Evolutionary conservation across 352 stramenopile species (phyloP).

Genomic region (Pilasporangium apinafurcum): DNA sequence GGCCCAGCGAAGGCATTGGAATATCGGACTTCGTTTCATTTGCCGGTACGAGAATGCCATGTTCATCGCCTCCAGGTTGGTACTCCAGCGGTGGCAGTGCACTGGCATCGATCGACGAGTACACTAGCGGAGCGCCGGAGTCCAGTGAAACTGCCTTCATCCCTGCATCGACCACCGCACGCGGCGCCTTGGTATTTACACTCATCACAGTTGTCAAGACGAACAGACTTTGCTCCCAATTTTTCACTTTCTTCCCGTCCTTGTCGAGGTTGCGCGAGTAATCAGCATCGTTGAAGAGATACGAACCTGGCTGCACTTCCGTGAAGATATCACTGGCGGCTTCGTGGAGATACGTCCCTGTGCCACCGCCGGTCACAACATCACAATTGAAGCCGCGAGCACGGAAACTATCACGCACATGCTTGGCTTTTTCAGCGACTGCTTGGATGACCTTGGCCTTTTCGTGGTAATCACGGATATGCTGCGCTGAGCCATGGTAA

Average conservation of each 20-base stretch:
- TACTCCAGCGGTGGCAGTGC: slow-evolving; percentile 41
- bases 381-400: slow-evolving; percentile 29
- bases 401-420: slow-evolving; percentile 28
- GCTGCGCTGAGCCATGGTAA: slow-evolving; percentile 69
- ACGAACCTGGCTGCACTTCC: slow-evolving; percentile 72
- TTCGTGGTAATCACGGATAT: slow-evolving; percentile 54
- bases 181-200: slow-evolving; percentile 26
- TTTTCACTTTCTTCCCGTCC: slow-evolving; percentile 24
- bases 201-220: slow-evolving; percentile 71
- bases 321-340: slow-evolving; percentile 56
- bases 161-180: slow-evolving; percentile 64
- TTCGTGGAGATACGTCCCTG: slow-evolving; percentile 61
- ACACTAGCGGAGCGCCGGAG: slow-evolving; percentile 48
- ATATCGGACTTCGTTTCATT: slow-evolving; percentile 7
- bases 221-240: slow-evolving; percentile 63
- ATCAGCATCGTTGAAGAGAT: slow-evolving; percentile 74
- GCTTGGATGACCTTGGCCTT: slow-evolving; percentile 33
- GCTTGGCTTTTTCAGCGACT: slow-evolving; percentile 32
- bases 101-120: slow-evolving; percentile 26
- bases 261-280: slow-evolving; percentile 48
- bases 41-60: slow-evolving; percentile 45
- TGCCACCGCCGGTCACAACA: slow-evolving; percentile 66
- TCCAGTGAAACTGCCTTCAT: slow-evolving; percentile 70
- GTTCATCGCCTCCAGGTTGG: slow-evolving; percentile 53
- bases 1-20: slow-evolving; percentile 39